These are phyloP conservation scores for Echium plantagineum DNA, from an alignment of 257 asterid species.

Conservation along the genomic window DNA sequence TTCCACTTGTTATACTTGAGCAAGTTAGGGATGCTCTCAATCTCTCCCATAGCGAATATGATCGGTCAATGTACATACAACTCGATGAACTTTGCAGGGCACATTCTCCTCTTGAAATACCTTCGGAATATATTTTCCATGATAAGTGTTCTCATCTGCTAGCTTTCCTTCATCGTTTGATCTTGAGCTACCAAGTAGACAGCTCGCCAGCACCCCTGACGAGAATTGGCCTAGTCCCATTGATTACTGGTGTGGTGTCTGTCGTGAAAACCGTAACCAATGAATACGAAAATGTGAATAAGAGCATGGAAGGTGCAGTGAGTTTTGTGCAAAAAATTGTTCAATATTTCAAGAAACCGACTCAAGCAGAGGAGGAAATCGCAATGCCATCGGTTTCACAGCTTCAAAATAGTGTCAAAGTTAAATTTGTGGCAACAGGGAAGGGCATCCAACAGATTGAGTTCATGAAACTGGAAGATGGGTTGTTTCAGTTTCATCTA, in stretches of 20 bases:
- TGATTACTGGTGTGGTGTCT: constrained; percentile 4
- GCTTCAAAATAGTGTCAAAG: constrained; percentile 12
- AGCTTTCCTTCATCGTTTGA: constrained; percentile 19
- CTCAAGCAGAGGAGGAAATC: constrained; percentile 11
- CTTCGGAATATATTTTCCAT: neutral
- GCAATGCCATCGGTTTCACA: constrained; percentile 26
- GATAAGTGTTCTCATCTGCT: constrained; percentile 15
- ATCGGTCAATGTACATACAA: neutral
- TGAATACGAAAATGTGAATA: neutral
- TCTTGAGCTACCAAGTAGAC: constrained; percentile 12
- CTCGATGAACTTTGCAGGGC: constrained; percentile 8
- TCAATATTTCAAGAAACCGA: neutral
- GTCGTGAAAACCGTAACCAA: neutral
- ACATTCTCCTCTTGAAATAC: constrained; percentile 23
- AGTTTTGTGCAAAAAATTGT: constrained; percentile 9
- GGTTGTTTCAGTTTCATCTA: constrained; percentile 1
- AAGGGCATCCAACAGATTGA: constrained; percentile 22
- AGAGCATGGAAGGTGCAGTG: constrained; percentile 6
- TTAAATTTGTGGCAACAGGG: constrained; percentile 10
- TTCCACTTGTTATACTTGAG: constrained; percentile 17
- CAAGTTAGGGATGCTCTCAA: constrained; percentile 6
- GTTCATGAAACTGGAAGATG: neutral
- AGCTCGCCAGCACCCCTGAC: constrained; percentile 2
- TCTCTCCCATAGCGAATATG: neutral
- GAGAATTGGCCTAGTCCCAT: neutral